These are phyloP conservation scores for Dactylellina sp. DNA, from an alignment of 2,329 filamentous ascomycete species.

Conservation along the genomic window DNA sequence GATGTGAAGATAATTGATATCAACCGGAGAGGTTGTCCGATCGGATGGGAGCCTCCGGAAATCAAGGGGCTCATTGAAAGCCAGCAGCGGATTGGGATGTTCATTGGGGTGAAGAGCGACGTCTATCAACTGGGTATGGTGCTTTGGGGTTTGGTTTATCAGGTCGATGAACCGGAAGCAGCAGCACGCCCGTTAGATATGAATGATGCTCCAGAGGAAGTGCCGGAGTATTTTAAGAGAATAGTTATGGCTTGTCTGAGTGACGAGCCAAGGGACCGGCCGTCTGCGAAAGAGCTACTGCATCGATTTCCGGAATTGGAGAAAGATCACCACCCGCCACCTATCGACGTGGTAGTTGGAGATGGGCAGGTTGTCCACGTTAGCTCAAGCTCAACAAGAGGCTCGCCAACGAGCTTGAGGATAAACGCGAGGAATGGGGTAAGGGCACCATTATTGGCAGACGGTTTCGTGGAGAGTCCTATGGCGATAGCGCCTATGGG, in stretches of 20 bases:
- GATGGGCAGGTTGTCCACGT: constrained; percentile 42
- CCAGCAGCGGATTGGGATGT: constrained; percentile 92
- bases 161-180: constrained; percentile 89
- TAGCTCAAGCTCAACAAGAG: constrained; percentile 45
- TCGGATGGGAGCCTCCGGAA: constrained; percentile 97
- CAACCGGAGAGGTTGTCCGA: constrained; percentile 94
- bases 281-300: constrained; percentile 79
- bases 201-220: constrained; percentile 69
- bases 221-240: constrained; percentile 82
- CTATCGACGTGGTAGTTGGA: constrained; percentile 47
- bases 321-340: constrained; percentile 19
- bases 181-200: constrained; percentile 77
- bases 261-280: constrained; percentile 76
- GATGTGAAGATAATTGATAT: constrained; percentile 98
- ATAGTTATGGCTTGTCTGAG: constrained; percentile 82
- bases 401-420: constrained; percentile 50
- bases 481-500: constrained; percentile 29
- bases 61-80: constrained; percentile 85
- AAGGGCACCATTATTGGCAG: constrained; percentile 30
- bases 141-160: constrained; percentile 87
- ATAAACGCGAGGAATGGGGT: constrained; percentile 46
- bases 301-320: constrained; percentile 71
- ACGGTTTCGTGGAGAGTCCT: constrained; percentile 55
- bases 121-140: constrained; percentile 97
- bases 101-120: constrained; percentile 97